These are phyloP conservation scores for Fusarium metavorans DNA, from an alignment of 2,329 filamentous ascomycete species.

Conservation along the genomic window DNA sequence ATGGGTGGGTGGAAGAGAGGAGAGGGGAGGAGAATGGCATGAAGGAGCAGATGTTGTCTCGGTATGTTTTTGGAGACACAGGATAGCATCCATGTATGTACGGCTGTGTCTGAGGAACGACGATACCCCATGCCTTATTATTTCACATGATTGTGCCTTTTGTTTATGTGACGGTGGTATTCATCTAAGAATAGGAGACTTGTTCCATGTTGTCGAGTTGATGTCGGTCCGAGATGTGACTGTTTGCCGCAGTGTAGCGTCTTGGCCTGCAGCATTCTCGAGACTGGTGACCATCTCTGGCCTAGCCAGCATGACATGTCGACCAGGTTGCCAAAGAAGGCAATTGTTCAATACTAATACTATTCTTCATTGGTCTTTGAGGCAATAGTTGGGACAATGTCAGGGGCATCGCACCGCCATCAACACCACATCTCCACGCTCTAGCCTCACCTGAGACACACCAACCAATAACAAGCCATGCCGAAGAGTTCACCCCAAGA, in stretches of 20 bases:
- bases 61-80: slow-evolving; percentile 14
- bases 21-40: slow-evolving; percentile 18
- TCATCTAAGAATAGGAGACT: background rate
- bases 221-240: background rate
- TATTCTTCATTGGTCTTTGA: background rate
- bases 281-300: background rate
- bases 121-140: slow-evolving; percentile 27
- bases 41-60: background rate
- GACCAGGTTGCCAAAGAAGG: background rate
- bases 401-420: background rate
- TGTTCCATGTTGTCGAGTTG: background rate
- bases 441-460: background rate
- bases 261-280: background rate
- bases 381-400: background rate
- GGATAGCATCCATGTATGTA: slow-evolving; percentile 23
- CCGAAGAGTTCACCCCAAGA: slow-evolving; percentile 32
- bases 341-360: background rate
- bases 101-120: slow-evolving; percentile 31
- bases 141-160: background rate
- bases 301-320: background rate
- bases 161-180: background rate
- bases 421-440: background rate
- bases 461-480: slow-evolving; percentile 19
- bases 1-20: background rate
- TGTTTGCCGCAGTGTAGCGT: background rate